These are phyloP conservation scores for Daldinia decipiens DNA, from an alignment of 495 filamentous ascomycete genomes.

Conservation along the genomic window DNA sequence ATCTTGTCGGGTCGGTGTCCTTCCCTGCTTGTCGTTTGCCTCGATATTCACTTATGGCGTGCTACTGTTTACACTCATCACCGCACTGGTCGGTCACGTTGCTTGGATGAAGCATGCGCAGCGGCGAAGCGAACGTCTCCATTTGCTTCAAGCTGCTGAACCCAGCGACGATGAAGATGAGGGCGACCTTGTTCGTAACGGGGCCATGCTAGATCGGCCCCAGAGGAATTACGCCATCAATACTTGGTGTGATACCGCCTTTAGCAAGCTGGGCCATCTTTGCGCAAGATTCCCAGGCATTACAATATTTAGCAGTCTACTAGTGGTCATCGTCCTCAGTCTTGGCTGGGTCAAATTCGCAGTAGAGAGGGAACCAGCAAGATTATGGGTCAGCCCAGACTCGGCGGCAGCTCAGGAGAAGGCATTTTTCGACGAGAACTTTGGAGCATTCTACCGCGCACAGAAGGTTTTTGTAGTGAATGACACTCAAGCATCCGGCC, in stretches of 20 bases:
- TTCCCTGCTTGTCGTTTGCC: conserved; percentile 91
- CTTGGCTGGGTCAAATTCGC: conserved; percentile 87
- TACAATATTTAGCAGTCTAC: conserved; percentile 76
- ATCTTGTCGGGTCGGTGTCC: conserved; percentile 81
- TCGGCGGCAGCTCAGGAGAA: conserved; percentile 94
- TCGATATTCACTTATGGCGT: conserved; percentile 87
- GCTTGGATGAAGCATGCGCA: conserved; percentile 76
- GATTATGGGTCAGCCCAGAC: conserved; percentile 93
- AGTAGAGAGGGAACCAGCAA: conserved; percentile 88
- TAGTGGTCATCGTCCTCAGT: conserved; percentile 79
- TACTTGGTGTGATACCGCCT: conserved; percentile 77
- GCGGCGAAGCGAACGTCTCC: conserved; percentile 79
- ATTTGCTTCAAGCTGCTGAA: conserved; percentile 83
- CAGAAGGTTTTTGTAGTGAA: conserved; percentile 96
- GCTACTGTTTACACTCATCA: conserved; percentile 72
- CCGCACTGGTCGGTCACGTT: conserved; percentile 75
- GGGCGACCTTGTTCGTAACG: conserved; percentile 77
- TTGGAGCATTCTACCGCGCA: conserved; percentile 94
- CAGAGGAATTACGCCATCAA: conserved; percentile 82
- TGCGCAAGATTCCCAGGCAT: conserved; percentile 85
- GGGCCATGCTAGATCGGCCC: conserved; percentile 74
- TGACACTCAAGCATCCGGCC: conserved; percentile 70
- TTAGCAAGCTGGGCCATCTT: conserved; percentile 81
- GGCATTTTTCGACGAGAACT: conserved; percentile 91
- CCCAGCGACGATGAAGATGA: conserved; percentile 93